Conservation (phyloP, 805 yeast species). For the Yarrowia keelungensis region DNA sequence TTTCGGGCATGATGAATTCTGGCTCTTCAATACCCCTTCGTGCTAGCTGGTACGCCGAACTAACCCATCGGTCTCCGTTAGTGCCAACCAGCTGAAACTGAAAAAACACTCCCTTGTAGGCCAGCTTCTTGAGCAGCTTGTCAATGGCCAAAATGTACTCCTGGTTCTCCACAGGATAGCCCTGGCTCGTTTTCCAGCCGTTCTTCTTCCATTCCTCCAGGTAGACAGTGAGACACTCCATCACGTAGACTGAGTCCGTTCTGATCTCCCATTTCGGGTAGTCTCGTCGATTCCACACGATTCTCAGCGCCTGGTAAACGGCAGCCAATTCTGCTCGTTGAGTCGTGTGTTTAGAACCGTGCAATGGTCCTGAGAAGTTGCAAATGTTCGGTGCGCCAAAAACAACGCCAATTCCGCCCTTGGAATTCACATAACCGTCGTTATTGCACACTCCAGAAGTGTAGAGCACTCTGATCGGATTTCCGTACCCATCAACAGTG, state of each 20-base stretch:
- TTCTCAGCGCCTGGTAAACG: conserved; percentile 60
- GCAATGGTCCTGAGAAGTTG: conserved; percentile 62
- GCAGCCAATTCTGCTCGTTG: conserved; percentile 84
- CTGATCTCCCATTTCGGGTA: conserved; percentile 53
- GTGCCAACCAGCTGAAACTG: conserved; percentile 21
- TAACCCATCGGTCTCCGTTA: conserved; percentile 8
- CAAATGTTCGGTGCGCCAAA: conserved; percentile 63
- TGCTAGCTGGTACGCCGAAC: conserved; percentile 4
- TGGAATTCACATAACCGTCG: conserved; percentile 14
- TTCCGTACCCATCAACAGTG: conserved; percentile 12
- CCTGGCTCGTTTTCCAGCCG: conserved; percentile 59
- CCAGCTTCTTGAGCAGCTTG: conserved; percentile 52
- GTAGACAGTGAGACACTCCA: conserved; percentile 65
- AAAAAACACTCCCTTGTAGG: conserved; percentile 26
- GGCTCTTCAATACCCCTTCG: conserved; percentile 19
- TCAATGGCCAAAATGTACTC: conserved; percentile 57
- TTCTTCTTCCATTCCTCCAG: conserved; percentile 61
- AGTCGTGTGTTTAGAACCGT: conserved; percentile 66
- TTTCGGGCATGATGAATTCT: conserved; percentile 27
- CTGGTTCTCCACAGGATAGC: conserved; percentile 57
- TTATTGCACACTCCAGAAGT: conserved; percentile 18
- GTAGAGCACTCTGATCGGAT: conserved; percentile 12
- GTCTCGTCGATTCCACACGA: conserved; percentile 49
- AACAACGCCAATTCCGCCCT: conserved; percentile 78
- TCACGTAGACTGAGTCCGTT: conserved; percentile 76